Conservation (phyloP, 2,329 filamentous ascomycete genomes). For the Clonostachys rosea region DNA sequence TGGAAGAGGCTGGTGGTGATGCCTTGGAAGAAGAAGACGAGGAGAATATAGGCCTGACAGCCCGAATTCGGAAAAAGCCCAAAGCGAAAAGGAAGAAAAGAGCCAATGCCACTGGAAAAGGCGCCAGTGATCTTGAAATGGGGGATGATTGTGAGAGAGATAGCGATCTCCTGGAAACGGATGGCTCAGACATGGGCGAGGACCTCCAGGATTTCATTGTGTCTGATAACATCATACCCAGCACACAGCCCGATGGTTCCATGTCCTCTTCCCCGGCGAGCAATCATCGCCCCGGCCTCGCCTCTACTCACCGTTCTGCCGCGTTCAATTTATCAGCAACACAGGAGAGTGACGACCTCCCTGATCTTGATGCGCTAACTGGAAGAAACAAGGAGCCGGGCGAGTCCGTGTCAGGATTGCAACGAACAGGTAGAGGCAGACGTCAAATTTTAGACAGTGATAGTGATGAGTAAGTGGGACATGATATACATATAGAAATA, state of each 20-base stretch:
- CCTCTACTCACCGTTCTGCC: too few species aligned
- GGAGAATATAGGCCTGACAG: constrained; percentile 4
- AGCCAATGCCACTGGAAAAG: constrained; percentile 5
- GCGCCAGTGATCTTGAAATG: constrained; percentile 35
- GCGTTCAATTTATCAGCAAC: constrained; percentile 18
- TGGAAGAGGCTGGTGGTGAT: background rate
- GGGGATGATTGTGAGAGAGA: constrained; percentile 48
- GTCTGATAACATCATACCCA: constrained; percentile 36
- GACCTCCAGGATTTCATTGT: constrained; percentile 56
- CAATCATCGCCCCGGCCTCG: too few species aligned
- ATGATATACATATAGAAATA: background rate
- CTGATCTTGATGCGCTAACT: constrained; percentile 21
- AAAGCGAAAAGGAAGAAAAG: constrained; percentile 12
- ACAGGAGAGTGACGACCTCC: constrained; percentile 33
- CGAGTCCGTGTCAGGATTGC: background rate
- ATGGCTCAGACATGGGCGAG: constrained; percentile 41
- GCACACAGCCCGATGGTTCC: constrained; percentile 19
- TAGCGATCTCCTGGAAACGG: constrained; percentile 38
- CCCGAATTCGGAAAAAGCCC: constrained; percentile 1
- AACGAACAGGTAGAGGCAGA: background rate
- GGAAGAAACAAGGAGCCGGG: constrained; percentile 5
- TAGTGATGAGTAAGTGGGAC: constrained; percentile 3
- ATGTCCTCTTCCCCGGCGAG: background rate
- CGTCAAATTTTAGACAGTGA: constrained; percentile 7
- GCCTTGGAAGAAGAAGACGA: constrained; percentile 9